Evolutionary conservation across 495 filamentous ascomycete species (phyloP).

Genomic region (Trichoderma erinaceum): DNA sequence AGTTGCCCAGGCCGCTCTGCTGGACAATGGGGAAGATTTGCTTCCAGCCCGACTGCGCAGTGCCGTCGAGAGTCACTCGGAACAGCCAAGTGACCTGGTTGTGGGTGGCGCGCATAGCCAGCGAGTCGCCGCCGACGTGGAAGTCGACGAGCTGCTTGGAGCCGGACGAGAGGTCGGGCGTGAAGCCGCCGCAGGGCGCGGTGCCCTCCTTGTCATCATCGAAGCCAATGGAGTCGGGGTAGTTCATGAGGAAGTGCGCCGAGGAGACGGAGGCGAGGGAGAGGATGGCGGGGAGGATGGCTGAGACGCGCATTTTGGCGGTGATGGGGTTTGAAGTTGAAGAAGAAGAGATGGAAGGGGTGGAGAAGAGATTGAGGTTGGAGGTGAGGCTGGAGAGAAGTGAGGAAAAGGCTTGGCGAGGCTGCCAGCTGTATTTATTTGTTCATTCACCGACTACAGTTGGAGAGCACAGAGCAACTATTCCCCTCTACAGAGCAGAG

Average conservation of each 20-base stretch:
- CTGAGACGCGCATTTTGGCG: constrained; percentile 28
- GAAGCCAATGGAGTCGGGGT: constrained; percentile 42
- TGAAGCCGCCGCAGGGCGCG: constrained; percentile 44
- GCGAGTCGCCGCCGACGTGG: constrained; percentile 44
- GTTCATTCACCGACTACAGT: background rate
- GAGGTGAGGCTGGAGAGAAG: background rate
- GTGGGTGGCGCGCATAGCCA: constrained; percentile 37
- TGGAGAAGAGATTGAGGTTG: too few relatives aligned
- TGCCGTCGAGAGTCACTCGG: constrained; percentile 42
- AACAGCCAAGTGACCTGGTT: constrained; percentile 43
- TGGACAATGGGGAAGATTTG: constrained; percentile 39
- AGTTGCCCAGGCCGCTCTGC: constrained; percentile 41
- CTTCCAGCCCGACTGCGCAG: constrained; percentile 41
- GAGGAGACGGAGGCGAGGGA: constrained; percentile 31
- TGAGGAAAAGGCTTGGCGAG: constrained; percentile 6
- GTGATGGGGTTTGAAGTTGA: background rate
- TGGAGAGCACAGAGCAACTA: background rate
- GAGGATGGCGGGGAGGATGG: constrained; percentile 22
- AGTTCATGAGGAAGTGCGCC: constrained; percentile 44
- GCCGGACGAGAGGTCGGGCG: constrained; percentile 27
- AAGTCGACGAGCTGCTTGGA: constrained; percentile 36
- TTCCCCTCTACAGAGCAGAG: background rate
- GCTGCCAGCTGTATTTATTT: background rate
- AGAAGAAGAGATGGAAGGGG: background rate
- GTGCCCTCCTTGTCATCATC: constrained; percentile 35